phyloP scores from a whole-genome alignment of 345 rosid genomes.

The Citrus australasica region DNA sequence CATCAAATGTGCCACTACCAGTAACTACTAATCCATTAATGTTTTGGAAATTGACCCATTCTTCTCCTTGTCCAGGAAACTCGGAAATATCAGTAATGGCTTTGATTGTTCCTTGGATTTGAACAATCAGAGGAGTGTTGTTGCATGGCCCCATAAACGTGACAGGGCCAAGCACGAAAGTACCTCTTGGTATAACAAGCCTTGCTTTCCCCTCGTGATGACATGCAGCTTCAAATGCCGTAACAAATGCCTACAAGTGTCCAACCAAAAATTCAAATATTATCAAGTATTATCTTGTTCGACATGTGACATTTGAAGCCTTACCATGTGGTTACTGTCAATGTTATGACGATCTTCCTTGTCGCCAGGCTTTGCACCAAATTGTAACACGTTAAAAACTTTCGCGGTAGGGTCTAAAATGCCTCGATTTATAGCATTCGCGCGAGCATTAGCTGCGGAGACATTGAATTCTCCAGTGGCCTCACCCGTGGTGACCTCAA shows the following conservation, averaged over 20 bases:
- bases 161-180: slow-evolving; percentile 26
- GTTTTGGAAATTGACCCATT: slow-evolving; percentile 52
- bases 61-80: slow-evolving; percentile 21
- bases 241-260: slow-evolving; percentile 24
- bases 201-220: slow-evolving; percentile 25
- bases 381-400: slow-evolving; percentile 35
- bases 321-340: slow-evolving; percentile 27
- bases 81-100: slow-evolving; percentile 27
- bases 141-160: slow-evolving; percentile 47
- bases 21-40: slow-evolving; percentile 39
- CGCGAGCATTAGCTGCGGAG: neutral
- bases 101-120: slow-evolving; percentile 35
- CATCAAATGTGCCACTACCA: slow-evolving; percentile 62
- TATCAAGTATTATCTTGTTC: neutral
- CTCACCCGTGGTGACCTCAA: neutral
- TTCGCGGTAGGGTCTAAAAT: slow-evolving; percentile 25
- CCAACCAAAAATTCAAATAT: neutral
- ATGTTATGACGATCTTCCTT: slow-evolving; percentile 10
- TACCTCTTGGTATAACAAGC: slow-evolving; percentile 41
- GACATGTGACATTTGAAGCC: neutral
- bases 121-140: slow-evolving; percentile 26
- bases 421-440: neutral
- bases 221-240: slow-evolving; percentile 46
- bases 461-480: neutral
- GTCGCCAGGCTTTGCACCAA: slow-evolving; percentile 34